Evolutionary conservation across 2,329 filamentous ascomycete genomes (phyloP).

Genomic region (Xylariaceae sp.): DNA sequence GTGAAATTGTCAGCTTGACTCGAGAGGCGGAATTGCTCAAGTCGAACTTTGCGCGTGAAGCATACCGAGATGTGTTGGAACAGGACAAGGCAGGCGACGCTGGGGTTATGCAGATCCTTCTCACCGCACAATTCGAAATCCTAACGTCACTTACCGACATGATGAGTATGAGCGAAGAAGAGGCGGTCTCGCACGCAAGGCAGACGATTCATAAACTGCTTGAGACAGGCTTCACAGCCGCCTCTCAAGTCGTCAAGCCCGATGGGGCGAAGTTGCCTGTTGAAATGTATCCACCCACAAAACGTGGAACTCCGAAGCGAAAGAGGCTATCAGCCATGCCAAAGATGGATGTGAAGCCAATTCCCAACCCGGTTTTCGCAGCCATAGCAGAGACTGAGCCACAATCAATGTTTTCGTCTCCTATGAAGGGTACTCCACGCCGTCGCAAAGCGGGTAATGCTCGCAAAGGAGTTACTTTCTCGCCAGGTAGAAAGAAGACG

Average conservation of each 20-base stretch:
- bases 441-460: slow-evolving; percentile 63
- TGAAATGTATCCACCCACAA: slow-evolving; percentile 67
- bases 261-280: slow-evolving; percentile 63
- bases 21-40: slow-evolving; percentile 86
- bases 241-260: slow-evolving; percentile 83
- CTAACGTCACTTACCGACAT: slow-evolving; percentile 79
- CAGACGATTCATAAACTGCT: slow-evolving; percentile 73
- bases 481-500: slow-evolving; percentile 73
- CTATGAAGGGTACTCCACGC: slow-evolving; percentile 74
- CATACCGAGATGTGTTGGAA: slow-evolving; percentile 71
- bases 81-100: slow-evolving; percentile 79
- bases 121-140: slow-evolving; percentile 89
- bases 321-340: slow-evolving; percentile 48
- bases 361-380: slow-evolving; percentile 42
- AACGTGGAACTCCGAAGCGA: slow-evolving; percentile 73
- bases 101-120: slow-evolving; percentile 73
- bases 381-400: slow-evolving; percentile 24
- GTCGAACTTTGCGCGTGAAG: slow-evolving; percentile 75
- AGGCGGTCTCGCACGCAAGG: slow-evolving; percentile 77
- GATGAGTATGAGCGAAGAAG: slow-evolving; percentile 74
- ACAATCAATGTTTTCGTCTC: slow-evolving; percentile 49
- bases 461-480: slow-evolving; percentile 74
- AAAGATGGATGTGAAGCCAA: slow-evolving; percentile 37
- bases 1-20: slow-evolving; percentile 67
- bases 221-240: slow-evolving; percentile 68